phyloP scores from a whole-genome alignment of 2,329 filamentous ascomycete genomes.

The Colletotrichum viniferum region DNA sequence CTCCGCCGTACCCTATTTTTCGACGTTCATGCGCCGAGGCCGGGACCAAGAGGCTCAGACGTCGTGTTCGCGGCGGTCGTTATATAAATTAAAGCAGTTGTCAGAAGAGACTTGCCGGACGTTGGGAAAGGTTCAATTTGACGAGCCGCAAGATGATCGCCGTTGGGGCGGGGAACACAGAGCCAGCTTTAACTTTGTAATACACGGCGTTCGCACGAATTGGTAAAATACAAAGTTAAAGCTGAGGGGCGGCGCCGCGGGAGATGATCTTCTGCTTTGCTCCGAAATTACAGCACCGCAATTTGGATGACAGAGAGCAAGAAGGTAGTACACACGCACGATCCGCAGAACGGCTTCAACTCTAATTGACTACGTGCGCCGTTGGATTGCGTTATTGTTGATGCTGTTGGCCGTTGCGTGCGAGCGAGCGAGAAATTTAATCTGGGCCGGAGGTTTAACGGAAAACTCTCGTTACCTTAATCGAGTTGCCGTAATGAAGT shows the following conservation, averaged over 20 bases:
- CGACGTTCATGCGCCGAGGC: slow-evolving; percentile 7
- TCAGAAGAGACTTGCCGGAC: background rate
- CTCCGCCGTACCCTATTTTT: slow-evolving; percentile 11
- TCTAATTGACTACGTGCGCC: background rate
- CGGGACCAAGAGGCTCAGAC: background rate
- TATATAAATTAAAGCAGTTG: background rate
- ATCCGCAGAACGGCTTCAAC: slow-evolving; percentile 12
- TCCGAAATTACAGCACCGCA: background rate
- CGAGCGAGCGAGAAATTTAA: background rate
- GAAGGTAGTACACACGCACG: background rate
- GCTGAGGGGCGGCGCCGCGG: background rate
- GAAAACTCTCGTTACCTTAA: background rate
- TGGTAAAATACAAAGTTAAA: background rate
- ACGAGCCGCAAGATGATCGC: background rate
- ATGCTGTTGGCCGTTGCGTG: background rate
- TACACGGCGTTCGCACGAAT: background rate
- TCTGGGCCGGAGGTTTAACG: background rate
- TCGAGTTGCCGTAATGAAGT: background rate
- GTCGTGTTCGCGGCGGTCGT: background rate
- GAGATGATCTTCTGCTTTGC: background rate
- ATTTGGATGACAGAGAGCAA: background rate
- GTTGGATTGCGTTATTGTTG: background rate
- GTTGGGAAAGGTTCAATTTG: background rate
- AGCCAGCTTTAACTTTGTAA: no score
- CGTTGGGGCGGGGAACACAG: background rate